Evolutionary conservation across 805 yeast species (phyloP).

Genomic region (Cyberlindnera mycetangii): DNA sequence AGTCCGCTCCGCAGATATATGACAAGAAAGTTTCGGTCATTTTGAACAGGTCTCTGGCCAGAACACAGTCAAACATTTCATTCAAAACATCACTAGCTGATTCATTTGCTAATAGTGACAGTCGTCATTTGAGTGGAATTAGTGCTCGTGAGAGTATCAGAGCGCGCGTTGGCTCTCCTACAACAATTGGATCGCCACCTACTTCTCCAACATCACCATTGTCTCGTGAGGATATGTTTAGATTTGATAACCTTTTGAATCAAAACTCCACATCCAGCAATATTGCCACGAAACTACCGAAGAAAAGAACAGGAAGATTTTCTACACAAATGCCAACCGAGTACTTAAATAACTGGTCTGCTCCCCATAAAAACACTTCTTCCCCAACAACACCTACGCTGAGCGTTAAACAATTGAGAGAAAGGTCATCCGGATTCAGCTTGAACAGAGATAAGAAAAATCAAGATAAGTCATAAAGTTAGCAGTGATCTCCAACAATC

Average conservation of each 20-base stretch:
- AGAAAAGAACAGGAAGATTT: slow-evolving; percentile 20
- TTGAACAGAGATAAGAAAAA: slow-evolving; percentile 21
- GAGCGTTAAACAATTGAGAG: slow-evolving; percentile 16
- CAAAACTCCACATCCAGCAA: slow-evolving; percentile 2
- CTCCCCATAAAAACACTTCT: slow-evolving; percentile 7
- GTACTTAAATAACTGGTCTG: slow-evolving; percentile 20
- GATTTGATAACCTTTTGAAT: slow-evolving; percentile 39
- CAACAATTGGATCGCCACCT: slow-evolving; percentile 16
- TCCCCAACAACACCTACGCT: slow-evolving; percentile 9
- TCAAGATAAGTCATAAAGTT: neutral
- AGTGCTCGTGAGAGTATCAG: slow-evolving; percentile 18
- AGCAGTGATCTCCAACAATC: too few species aligned
- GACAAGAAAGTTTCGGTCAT: slow-evolving; percentile 79
- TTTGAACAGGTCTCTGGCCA: slow-evolving; percentile 65
- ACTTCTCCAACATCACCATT: slow-evolving; percentile 28
- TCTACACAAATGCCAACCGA: slow-evolving; percentile 20
- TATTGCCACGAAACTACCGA: slow-evolving; percentile 10
- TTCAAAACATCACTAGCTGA: slow-evolving; percentile 77
- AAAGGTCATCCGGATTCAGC: slow-evolving; percentile 27
- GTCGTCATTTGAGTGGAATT: slow-evolving; percentile 25
- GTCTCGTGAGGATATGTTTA: slow-evolving; percentile 41
- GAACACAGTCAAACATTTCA: slow-evolving; percentile 73
- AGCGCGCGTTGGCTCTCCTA: slow-evolving; percentile 13
- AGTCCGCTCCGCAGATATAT: slow-evolving; percentile 73
- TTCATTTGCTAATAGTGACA: slow-evolving; percentile 41